phyloP scores from a whole-genome alignment of 108 stramenopile genomes.

The Parmales sp. region DNA sequence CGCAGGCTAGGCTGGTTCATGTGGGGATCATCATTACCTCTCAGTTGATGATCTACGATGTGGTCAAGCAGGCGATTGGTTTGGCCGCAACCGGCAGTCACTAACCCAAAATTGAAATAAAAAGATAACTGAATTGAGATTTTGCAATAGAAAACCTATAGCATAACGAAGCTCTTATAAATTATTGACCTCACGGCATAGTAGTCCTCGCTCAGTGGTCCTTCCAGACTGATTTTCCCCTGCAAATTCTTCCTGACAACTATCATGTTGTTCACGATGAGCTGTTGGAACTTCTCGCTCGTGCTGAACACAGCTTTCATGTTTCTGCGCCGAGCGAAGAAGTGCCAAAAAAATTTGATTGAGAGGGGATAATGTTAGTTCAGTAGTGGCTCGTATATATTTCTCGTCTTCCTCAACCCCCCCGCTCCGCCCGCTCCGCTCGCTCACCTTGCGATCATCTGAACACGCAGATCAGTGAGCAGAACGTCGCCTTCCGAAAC shows the following conservation, averaged over 20 bases:
- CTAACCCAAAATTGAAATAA: too few species aligned
- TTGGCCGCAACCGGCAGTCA: slow-evolving; percentile 76
- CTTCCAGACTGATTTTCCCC: slow-evolving; percentile 67
- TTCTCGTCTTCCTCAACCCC: slow-evolving; percentile 9
- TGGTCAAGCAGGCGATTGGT: slow-evolving; percentile 80
- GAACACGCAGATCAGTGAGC: slow-evolving; percentile 70
- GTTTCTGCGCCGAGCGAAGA: not conserved
- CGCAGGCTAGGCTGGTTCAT: slow-evolving; percentile 72
- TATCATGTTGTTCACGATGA: slow-evolving; percentile 65
- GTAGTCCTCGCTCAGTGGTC: slow-evolving; percentile 77
- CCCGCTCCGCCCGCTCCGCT: slow-evolving; percentile 72
- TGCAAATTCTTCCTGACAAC: slow-evolving; percentile 59
- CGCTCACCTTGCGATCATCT: slow-evolving; percentile 70
- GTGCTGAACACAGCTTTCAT: slow-evolving; percentile 25
- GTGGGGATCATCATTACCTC: slow-evolving; percentile 81
- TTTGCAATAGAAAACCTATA: too few species aligned
- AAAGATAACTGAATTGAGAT: too few species aligned
- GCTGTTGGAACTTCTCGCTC: slow-evolving; percentile 54
- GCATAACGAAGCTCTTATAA: slow-evolving; percentile 53
- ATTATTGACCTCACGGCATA: slow-evolving; percentile 59
- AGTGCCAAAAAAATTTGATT: not conserved
- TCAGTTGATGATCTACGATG: slow-evolving; percentile 86
- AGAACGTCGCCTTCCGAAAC: slow-evolving; percentile 71
- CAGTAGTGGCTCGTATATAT: too few species aligned
- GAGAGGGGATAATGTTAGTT: not conserved